Base-by-base conservation (phyloP, 345 rosid genomes). In the Eucalyptus globulus region DNA sequence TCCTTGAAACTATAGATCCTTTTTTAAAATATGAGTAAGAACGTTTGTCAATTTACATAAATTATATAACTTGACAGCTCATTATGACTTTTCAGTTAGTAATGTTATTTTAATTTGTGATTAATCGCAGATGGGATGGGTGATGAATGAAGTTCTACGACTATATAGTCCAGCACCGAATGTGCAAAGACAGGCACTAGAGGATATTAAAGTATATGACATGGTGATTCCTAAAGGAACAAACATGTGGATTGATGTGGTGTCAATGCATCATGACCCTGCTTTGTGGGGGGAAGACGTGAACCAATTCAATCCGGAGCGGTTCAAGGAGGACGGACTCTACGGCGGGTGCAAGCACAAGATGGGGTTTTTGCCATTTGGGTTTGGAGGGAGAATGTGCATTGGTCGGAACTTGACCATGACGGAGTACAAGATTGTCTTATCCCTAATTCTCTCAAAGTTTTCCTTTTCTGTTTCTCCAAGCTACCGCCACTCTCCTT, bases 341-440 rank as follows among this genome's bases (percentile, higher is more conserved):
- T 76, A 87, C 14, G 91, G 88, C 8, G 90, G 90, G 34, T 88
- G 89, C 88, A 87, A 87, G 65, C 83, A 90, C 80, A 86, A 86
- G 86, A 87, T 88, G 90, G 91, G 87, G 45, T 90, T 87, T 62
- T 7, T 90, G 89, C 91, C 91, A 27, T 90, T 90, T 37, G 90
- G 91, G 44, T 87, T 90, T 67, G 91, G 91, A 11, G 90, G 87
- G 37, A 86, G 91, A 62, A 88, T 87, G 88, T 90, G 91, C 87
- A 80, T 88, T 29, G 91, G 91, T 21, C 26, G 67, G 37, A 90
- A 88, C 88, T 49, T 90, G 80, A 86, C 89, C 43, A 60, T 49
- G 87, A 88, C 58, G 72, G 90, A 90, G 86, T 86, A 88, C 87
- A 88, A 88, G 90, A 80, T 90, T 31, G 91, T 88, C 34, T 51